Base-by-base conservation (phyloP, 108 stramenopile genomes). In the Poteriospumella lacustris region DNA sequence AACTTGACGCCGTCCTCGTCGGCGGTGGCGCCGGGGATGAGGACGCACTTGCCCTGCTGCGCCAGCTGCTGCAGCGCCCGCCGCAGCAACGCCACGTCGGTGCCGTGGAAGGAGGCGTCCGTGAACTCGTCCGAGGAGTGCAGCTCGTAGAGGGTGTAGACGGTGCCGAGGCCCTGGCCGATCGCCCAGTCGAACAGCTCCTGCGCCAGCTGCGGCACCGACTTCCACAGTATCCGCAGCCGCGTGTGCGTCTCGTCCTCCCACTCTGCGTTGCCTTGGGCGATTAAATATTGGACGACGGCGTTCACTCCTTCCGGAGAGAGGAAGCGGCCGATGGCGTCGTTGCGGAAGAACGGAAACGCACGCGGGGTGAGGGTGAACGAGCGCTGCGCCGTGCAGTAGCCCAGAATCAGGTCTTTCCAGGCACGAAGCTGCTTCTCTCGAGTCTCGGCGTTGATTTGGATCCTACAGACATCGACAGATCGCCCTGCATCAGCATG, bases 1-100 rank as follows among this genome's bases (percentile, higher is more conserved):
- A 64, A 64, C 60, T 64, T 64, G 5, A 64, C 60, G 9, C 60
- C 60, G 36, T 64, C 60, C 36, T 64, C 60, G 5, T 64, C 60
- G 9, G 60, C 33, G 9, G 12, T 64, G 28, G 60, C 60, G 28
- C 60, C 60, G 5, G 29, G 60, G 9, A 64, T 64, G 36, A 64
- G 3, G 5, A 34, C 5, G 36, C 60, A 64, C 36, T 64, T 64
- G 28, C 60, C 5, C 9, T 12, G 9, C 24, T 26, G 28, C 36
- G 28, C 60, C 31, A 64, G 31, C 5, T 31, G 5, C 5, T 64
- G 60, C 36, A 64, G 36, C 36, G 60, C 60, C 36, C 24, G 3
- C 5, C 60, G 15, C 9, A 64, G 36, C 36, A 64, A 31, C 36
- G 24, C 31, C 5, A 34, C 33, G 36, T 64, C 60, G 36, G 31